A percentile compares a stretch with the other conserved stretches of the same genome.
Conservation (phyloP, 345 rosid species). For the Gossypium ekmanianum region DNA sequence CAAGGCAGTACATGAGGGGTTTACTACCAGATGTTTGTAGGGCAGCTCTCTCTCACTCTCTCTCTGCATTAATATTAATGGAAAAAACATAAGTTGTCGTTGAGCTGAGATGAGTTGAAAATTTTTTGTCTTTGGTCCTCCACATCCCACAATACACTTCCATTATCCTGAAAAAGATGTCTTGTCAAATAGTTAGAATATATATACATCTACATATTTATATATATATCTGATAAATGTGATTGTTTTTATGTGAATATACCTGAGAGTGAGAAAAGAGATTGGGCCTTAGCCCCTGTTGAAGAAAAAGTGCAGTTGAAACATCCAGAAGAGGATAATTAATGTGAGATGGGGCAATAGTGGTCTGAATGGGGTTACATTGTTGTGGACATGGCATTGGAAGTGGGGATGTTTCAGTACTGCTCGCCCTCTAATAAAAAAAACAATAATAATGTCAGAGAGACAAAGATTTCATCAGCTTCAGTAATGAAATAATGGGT, state of each 20-base stretch:
- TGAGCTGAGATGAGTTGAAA: constrained; percentile 43
- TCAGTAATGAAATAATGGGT: neutral
- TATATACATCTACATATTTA: neutral
- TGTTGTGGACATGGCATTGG: neutral
- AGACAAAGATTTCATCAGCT: constrained; percentile 29
- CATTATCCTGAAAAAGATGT: constrained; percentile 25
- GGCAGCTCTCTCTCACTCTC: neutral
- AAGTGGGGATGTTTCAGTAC: neutral
- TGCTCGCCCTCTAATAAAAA: constrained; percentile 31
- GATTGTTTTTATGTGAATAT: neutral
- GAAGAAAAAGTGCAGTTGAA: constrained; percentile 30
- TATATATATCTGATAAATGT: neutral
- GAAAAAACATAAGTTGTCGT: constrained; percentile 54
- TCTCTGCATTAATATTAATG: constrained; percentile 26
- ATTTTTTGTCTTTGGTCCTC: constrained; percentile 51
- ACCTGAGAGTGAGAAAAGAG: neutral
- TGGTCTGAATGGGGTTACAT: neutral
- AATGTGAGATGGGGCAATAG: constrained; percentile 18
- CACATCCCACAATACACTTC: constrained; percentile 40
- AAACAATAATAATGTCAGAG: constrained; percentile 25
- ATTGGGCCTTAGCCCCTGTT: constrained; percentile 27
- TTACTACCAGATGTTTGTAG: constrained; percentile 15
- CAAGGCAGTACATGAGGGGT: constrained; percentile 1
- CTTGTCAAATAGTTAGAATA: constrained; percentile 4
- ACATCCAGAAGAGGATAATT: constrained; percentile 32